Evolutionary conservation across 2,329 filamentous ascomycete species (phyloP), one percentile per base, ranked within the genome.

Genomic region (Botrytis aclada): DNA sequence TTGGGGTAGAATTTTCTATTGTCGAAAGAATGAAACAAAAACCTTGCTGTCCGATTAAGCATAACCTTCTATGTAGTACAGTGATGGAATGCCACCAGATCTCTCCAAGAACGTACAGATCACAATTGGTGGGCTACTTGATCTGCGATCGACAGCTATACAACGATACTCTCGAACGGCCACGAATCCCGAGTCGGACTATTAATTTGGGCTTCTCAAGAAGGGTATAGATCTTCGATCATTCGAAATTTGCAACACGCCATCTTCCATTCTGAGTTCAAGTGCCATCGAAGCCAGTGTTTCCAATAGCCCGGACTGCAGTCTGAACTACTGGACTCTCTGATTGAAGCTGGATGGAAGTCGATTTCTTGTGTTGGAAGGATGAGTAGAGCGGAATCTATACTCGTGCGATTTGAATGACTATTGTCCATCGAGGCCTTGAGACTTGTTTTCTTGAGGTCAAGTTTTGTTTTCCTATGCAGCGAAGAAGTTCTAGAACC

Each of bases 61-160:
- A 56, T 69, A 32, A 32, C 9, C 41, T 18, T n/a, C 29, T 34
- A 56, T n/a, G 34, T 54, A 14, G n/a, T 41, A 32, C 47, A 54
- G 14, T 18, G 34, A 39, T 67, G 14, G 20, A 41, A 25, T 56
- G 16, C 47, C 39, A 34, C 29, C 34, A 67, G 65, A 67, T 67
- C 34, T 67, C 47, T 51, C 10, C 64, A 29, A 67, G 39, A 56
- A 32, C 16, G 34, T 22, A 41, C 34, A 54, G 25, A 56, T 67
- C 47, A 56, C 34, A 34, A 67, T 67, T 47, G 25, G 47, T 67
- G 34, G 45, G 39, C 47, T 32, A n/a, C n/a, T 56, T 56, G 18
- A 56, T 67, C 65, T 67, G 34, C 34, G 65, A 67, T 67, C 65
- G n/a, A 41, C 10, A 32, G 65, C 64, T 34, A 67, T 67, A 56